Evolutionary conservation across 345 rosid species (phyloP).

Genomic region (Pistacia integerrima): DNA sequence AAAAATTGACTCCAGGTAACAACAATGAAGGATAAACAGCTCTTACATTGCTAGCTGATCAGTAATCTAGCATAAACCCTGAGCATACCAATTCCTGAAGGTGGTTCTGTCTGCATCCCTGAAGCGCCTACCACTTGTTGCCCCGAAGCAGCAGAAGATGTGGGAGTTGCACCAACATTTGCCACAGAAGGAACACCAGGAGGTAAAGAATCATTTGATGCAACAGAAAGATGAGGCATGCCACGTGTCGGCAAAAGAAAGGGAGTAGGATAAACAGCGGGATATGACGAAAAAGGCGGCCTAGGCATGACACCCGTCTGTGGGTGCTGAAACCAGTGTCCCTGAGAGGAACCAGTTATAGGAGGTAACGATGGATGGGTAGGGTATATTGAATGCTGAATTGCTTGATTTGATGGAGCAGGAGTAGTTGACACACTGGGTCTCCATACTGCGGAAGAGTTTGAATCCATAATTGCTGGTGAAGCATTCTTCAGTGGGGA

Average conservation of each 20-base stretch:
- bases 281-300: slow-evolving; percentile 62
- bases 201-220: slow-evolving; percentile 64
- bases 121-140: slow-evolving; percentile 46
- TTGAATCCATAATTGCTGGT: slow-evolving; percentile 45
- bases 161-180: slow-evolving; percentile 36
- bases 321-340: slow-evolving; percentile 79
- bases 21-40: slow-evolving; percentile 50
- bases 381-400: slow-evolving; percentile 66
- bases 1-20: slow-evolving; percentile 35
- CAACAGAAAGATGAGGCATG: slow-evolving; percentile 41
- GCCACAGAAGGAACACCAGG: slow-evolving; percentile 56
- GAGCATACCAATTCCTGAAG: slow-evolving; percentile 84
- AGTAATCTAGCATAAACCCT: slow-evolving; percentile 74
- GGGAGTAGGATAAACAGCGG: slow-evolving; percentile 57
- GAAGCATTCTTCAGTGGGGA: slow-evolving; percentile 32
- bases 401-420: slow-evolving; percentile 42
- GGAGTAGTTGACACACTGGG: slow-evolving; percentile 42
- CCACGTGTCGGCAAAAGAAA: slow-evolving; percentile 55
- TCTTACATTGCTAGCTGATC: slow-evolving; percentile 58
- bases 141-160: slow-evolving; percentile 39
- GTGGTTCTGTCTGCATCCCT: slow-evolving; percentile 45
- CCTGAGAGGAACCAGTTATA: slow-evolving; percentile 63
- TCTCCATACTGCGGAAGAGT: slow-evolving; percentile 43
- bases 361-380: slow-evolving; percentile 61
- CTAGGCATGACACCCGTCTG: slow-evolving; percentile 63